Conservation (phyloP, 805 yeast species). For the Suhomyces vadensis region DNA sequence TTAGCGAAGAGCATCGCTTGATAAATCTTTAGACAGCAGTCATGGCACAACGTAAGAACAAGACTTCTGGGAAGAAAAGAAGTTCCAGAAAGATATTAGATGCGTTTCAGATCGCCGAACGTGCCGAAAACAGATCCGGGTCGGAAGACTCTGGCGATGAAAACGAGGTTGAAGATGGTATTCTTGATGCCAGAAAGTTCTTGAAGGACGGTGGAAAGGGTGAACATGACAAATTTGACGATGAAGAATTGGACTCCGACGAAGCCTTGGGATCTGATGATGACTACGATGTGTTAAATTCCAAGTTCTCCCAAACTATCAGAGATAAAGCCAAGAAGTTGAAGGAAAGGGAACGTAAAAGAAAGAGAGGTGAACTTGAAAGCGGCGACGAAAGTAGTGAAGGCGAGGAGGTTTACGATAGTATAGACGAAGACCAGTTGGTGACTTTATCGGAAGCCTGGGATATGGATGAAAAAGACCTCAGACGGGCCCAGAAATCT, state of each 20-base stretch:
- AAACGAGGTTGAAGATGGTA: conserved; percentile 34
- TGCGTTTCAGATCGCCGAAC: conserved; percentile 48
- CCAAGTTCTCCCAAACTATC: conserved; percentile 67
- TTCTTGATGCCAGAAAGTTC: conserved; percentile 42
- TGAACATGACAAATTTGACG: conserved; percentile 42
- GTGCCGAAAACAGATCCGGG: conserved; percentile 31
- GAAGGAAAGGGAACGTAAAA: conserved; percentile 31
- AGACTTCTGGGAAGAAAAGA: conserved; percentile 30
- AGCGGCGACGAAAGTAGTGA: conserved; percentile 37
- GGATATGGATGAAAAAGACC: conserved; percentile 72
- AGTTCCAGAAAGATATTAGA: conserved; percentile 39
- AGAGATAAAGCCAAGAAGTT: conserved; percentile 52
- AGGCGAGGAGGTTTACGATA: conserved; percentile 55
- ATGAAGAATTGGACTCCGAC: conserved; percentile 78
- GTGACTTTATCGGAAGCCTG: conserved; percentile 83
- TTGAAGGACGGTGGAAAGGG: conserved; percentile 23
- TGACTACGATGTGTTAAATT: conserved; percentile 59
- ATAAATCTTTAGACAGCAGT: background rate
- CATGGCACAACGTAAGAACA: conserved; percentile 15
- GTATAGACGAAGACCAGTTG: conserved; percentile 75
- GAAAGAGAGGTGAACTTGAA: conserved; percentile 22
- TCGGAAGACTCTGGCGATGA: conserved; percentile 20
- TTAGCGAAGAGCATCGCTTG: conserved; percentile 4
- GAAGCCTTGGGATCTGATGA: conserved; percentile 86
- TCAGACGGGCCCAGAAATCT: conserved; percentile 17